These are phyloP conservation scores for Cicer pinnatifidum DNA, from an alignment of 306 rosid genomes.

Conservation along the genomic window DNA sequence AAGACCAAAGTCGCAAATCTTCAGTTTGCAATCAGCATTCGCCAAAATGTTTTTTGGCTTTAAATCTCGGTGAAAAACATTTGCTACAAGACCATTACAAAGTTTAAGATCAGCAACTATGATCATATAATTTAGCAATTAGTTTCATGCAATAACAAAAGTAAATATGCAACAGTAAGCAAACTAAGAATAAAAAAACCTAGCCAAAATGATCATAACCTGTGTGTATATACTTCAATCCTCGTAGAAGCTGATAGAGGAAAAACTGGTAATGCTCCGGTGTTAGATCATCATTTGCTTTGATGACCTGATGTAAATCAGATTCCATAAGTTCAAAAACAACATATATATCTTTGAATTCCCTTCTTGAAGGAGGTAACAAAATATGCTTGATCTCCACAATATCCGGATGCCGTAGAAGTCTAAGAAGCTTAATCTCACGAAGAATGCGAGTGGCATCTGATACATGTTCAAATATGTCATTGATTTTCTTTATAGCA, in stretches of 20 bases:
- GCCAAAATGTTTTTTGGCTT: conserved; percentile 97
- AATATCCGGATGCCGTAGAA: conserved; percentile 91
- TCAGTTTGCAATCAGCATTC: conserved; percentile 99
- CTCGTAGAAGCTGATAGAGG: conserved; percentile 98
- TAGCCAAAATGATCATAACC: conserved; percentile 57
- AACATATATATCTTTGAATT: conserved; percentile 96
- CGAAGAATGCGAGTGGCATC: conserved; percentile 99
- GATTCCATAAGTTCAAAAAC: conserved; percentile 99
- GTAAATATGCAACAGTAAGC: conserved; percentile 32
- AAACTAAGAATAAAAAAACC: conserved; percentile 7
- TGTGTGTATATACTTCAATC: conserved; percentile 96
- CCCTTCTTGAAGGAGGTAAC: conserved; percentile 98
- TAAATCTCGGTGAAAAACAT: conserved; percentile 97
- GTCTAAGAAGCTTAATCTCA: conserved; percentile 97
- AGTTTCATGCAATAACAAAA: conserved; percentile 30
- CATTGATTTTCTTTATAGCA: conserved; percentile 96
- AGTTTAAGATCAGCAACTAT: conserved; percentile 46
- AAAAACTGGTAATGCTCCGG: conserved; percentile 98
- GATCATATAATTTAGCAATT: conserved; percentile 36
- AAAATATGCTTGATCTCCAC: conserved; percentile 99
- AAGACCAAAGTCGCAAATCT: conserved; percentile 99
- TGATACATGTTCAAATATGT: conserved; percentile 97
- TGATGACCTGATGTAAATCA: conserved; percentile 98
- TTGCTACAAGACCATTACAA: conserved; percentile 68
- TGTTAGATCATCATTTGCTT: conserved; percentile 98